Base-by-base conservation (phyloP, 345 rosid genomes). In the Rhodomyrtus tomentosa region DNA sequence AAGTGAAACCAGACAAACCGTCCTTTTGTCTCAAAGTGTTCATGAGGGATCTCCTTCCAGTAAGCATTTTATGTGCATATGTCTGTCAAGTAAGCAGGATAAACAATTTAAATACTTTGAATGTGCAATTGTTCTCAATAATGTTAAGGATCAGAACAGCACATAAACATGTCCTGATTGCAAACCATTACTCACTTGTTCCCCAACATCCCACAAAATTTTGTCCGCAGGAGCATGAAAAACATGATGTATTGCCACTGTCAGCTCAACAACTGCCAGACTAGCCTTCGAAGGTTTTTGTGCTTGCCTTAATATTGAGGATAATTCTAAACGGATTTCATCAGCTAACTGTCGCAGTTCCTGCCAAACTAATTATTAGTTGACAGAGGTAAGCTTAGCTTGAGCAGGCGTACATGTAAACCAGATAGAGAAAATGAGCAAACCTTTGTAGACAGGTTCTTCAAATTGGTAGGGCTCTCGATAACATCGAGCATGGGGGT, bases 221-320 rank as follows among this genome's bases (percentile, higher is more conserved):
- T 93, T 96, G 89, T 96, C 99, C 49, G 89, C 89, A 1, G 98
- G 99, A 73, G 98, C 95, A 89, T 93, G 94, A 62, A 96, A 96
- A 82, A 96, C 94, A 82, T 94, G 91, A 87, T 96, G 98, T 50
- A 96, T 88, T 53, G 98, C 98, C 88, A 96, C 89, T 0, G 98
- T 96, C 85, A 96, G 89, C 87, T 96, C 99, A 81, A 92, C 92
- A 4, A 90, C 90, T 42, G 98, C 98, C 85, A 95, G 89, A 90
- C 96, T 90, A 81, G 96, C 92, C 58, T 88, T 92, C n/a, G 92
- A 86, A 76, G 92, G 88, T 62, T 90, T 94, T 83, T 86, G 90
- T 25, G 87, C 90, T 88, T 89, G 88, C 59, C 90, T 88, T 84
- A 90, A 56, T 59, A 89, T 84, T 62, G 95, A 90, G 56, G 87